Evolutionary conservation across 1,284 basidiomycete genomes (phyloP).

Genomic region (Mycena citricolor): DNA sequence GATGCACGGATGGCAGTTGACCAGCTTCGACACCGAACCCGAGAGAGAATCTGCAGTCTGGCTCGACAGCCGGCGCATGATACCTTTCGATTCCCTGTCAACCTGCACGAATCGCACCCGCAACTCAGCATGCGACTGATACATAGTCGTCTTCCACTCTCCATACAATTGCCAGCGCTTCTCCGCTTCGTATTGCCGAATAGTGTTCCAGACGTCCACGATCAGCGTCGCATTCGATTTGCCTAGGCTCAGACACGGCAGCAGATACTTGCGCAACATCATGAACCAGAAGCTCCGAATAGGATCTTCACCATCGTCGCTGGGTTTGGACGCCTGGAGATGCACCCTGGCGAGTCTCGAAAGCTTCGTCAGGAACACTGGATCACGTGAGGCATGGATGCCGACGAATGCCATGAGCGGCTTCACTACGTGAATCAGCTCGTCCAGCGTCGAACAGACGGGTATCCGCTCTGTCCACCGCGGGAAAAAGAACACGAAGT

Average conservation of each 20-base stretch:
- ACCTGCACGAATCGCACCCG: constrained; percentile 71
- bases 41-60: constrained; percentile 81
- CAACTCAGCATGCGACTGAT: constrained; percentile 73
- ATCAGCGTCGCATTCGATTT: constrained; percentile 84
- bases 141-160: constrained; percentile 85
- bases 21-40: constrained; percentile 90
- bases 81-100: constrained; percentile 76
- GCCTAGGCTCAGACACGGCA: constrained; percentile 87
- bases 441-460: constrained; percentile 60
- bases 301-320: constrained; percentile 48
- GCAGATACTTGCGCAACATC: constrained; percentile 76
- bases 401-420: constrained; percentile 22
- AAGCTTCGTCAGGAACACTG: constrained; percentile 41
- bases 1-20: constrained; percentile 91
- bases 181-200: constrained; percentile 76
- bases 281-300: constrained; percentile 77
- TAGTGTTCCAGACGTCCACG: constrained; percentile 85
- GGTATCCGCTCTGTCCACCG: constrained; percentile 77
- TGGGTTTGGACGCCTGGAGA: constrained; percentile 23
- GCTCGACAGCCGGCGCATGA: constrained; percentile 80
- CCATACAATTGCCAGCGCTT: constrained; percentile 90
- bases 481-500: constrained; percentile 89
- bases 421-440: constrained; percentile 71
- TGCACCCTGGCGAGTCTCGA: constrained; percentile 37
- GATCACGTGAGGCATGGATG: constrained; percentile 21